Base-by-base conservation (phyloP, 495 filamentous ascomycete species). In the Cetradonia linearis region DNA sequence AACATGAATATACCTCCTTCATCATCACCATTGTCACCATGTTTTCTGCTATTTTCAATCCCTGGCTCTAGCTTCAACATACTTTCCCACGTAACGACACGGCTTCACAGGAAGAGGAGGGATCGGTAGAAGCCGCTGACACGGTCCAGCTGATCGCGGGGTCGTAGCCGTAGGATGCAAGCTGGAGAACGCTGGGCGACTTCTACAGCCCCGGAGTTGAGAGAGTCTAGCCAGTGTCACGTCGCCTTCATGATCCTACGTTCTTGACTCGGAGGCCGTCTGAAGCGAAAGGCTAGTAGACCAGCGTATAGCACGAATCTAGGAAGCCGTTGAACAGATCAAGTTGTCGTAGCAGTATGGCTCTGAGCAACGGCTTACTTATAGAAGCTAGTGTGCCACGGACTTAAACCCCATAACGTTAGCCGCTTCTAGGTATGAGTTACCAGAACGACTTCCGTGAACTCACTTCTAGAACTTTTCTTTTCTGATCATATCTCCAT, bases 1-100 rank as follows among this genome's bases (percentile, higher is more conserved):
- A 46, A 46, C 42, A 46, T 46, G 42, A 46, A 46, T 46, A 25
- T 46, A 46, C n/a, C 42, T 46, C 25, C 42, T 46, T 46, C 42
- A 46, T 25, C 1, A n/a, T n/a, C n/a, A n/a, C n/a, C n/a, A n/a
- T n/a, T n/a, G n/a, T n/a, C n/a, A n/a, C n/a, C n/a, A n/a, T n/a
- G n/a, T n/a, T n/a, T n/a, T n/a, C n/a, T n/a, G n/a, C n/a, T n/a
- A n/a, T n/a, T n/a, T 31, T 36, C n/a, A 34, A 20, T 11, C 10
- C 3, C 31, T 46, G 20, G 25, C 20, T 20, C 9, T 13, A 10
- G 42, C n/a, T 23, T 13, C 42, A 46, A 46, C 42, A 46, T 46
- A 46, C 42, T 46, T 46, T 46, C 3, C 42, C 42, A 46, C 25
- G 42, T 46, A 20, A 20, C 20, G 25, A 46, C 42, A n/a, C 42